These are phyloP conservation scores for Coemansia sp. DNA, from an alignment of 192 early-diverging fungal species.

Conservation along the genomic window DNA sequence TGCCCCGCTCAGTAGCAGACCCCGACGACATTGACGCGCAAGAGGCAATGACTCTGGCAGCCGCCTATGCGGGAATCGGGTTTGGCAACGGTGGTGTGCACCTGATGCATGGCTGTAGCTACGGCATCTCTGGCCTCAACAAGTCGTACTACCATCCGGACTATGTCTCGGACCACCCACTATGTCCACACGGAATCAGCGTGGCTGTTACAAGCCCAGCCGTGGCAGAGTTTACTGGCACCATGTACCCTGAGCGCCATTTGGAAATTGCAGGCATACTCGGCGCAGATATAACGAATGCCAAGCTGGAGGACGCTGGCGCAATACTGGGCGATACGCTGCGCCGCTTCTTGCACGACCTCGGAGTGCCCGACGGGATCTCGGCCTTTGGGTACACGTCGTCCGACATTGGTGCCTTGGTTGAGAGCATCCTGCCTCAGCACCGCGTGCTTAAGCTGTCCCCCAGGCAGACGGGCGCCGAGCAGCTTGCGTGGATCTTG, in stretches of 20 bases:
- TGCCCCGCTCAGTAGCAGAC: conserved; percentile 70
- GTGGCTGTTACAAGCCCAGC: conserved; percentile 90
- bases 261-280: conserved; percentile 76
- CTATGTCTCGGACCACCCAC: conserved; percentile 71
- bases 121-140: conserved; percentile 85
- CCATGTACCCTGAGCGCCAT: conserved; percentile 80
- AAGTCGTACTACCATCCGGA: conserved; percentile 77
- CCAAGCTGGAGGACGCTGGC: conserved; percentile 69
- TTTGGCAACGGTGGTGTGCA: conserved; percentile 90
- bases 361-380: conserved; percentile 84
- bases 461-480: conserved; percentile 54
- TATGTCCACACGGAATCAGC: conserved; percentile 77
- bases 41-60: conserved; percentile 82
- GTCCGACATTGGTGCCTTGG: conserved; percentile 66
- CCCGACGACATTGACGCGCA: conserved; percentile 68
- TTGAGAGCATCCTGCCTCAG: conserved; percentile 85
- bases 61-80: conserved; percentile 86
- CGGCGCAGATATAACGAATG: conserved; percentile 64
- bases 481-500: conserved; percentile 42
- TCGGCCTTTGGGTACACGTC: conserved; percentile 70
- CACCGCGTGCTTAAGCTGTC: conserved; percentile 89
- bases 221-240: conserved; percentile 81
- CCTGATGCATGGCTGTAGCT: conserved; percentile 79
- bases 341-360: conserved; percentile 66
- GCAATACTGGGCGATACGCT: conserved; percentile 71